Conservation (phyloP, 805 yeast species). For the Wickerhamomyces xylosicus region DNA sequence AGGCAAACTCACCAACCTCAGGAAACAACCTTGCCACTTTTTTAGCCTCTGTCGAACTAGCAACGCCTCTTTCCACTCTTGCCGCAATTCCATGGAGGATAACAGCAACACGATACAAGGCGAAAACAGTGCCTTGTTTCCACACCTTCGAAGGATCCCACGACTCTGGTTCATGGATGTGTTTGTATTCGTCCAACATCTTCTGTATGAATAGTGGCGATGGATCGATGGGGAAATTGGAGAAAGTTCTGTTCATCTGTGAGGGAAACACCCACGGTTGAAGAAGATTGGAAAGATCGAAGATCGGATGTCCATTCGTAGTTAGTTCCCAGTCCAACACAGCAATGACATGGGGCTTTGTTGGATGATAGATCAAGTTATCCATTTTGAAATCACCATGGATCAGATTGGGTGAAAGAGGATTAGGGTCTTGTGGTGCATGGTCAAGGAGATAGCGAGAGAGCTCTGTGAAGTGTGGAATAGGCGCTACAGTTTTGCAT, state of each 20-base stretch:
- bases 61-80: slow-evolving; percentile 39
- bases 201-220: slow-evolving; percentile 7
- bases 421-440: slow-evolving; percentile 33
- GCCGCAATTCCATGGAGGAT: slow-evolving; percentile 56
- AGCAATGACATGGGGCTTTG: slow-evolving; percentile 37
- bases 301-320: slow-evolving; percentile 54
- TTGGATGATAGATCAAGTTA: slow-evolving; percentile 51
- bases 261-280: slow-evolving; percentile 42
- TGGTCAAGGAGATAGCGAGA: slow-evolving; percentile 29
- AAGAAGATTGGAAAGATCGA: slow-evolving; percentile 48
- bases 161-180: slow-evolving; percentile 4
- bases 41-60: slow-evolving; percentile 41
- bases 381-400: slow-evolving; percentile 62
- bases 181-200: slow-evolving; percentile 13
- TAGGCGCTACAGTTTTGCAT: slow-evolving; percentile 29
- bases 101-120: slow-evolving; percentile 42
- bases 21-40: slow-evolving; percentile 24
- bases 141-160: slow-evolving; percentile 26
- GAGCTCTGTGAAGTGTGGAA: slow-evolving; percentile 35
- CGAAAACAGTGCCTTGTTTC: slow-evolving; percentile 46
- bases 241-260: slow-evolving; percentile 23
- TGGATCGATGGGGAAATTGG: slow-evolving; percentile 12
- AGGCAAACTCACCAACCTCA: slow-evolving; percentile 21
- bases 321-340: slow-evolving; percentile 60
- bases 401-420: slow-evolving; percentile 33